phyloP scores from a whole-genome alignment of 2,329 filamentous ascomycete genomes.

The Exutisphaerella laricina region DNA sequence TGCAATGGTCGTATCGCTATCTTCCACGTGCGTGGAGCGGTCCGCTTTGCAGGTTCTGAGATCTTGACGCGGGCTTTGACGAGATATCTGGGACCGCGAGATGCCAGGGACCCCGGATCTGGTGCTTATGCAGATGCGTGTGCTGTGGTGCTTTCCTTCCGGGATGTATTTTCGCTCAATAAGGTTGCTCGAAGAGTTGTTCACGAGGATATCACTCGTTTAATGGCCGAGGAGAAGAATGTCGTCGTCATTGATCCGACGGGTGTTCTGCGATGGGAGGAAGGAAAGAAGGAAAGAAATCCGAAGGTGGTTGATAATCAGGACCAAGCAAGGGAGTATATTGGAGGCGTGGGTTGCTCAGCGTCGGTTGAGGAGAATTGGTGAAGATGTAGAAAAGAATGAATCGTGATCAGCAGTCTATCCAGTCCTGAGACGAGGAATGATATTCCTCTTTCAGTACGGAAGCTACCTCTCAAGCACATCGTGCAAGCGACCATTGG shows the following conservation, averaged over 20 bases:
- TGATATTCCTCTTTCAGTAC: too few species aligned
- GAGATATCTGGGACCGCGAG: slow-evolving; percentile 15
- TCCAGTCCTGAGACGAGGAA: too few species aligned
- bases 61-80: slow-evolving; percentile 20
- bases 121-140: slow-evolving; percentile 21
- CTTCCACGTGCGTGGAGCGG: slow-evolving; percentile 23
- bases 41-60: slow-evolving; percentile 21
- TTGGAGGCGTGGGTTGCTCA: slow-evolving; percentile 21
- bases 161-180: slow-evolving; percentile 23
- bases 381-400: too few species aligned
- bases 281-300: slow-evolving; percentile 13
- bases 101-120: slow-evolving; percentile 16
- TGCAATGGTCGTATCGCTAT: slow-evolving; percentile 15
- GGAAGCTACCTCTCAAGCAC: too few species aligned
- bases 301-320: slow-evolving; percentile 19
- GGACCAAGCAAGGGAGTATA: slow-evolving; percentile 16
- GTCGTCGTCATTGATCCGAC: slow-evolving; percentile 22
- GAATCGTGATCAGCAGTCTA: too few species aligned
- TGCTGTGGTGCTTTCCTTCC: slow-evolving; percentile 23
- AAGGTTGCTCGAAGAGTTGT: slow-evolving; percentile 20
- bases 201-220: slow-evolving; percentile 18
- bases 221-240: slow-evolving; percentile 13
- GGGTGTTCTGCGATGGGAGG: slow-evolving; percentile 18
- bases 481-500: too few species aligned
- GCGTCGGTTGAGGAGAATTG: slow-evolving; percentile 12